These are phyloP conservation scores for Rhynchospora breviuscula DNA, from an alignment of 176 grass and related monocot species.

Conservation along the genomic window DNA sequence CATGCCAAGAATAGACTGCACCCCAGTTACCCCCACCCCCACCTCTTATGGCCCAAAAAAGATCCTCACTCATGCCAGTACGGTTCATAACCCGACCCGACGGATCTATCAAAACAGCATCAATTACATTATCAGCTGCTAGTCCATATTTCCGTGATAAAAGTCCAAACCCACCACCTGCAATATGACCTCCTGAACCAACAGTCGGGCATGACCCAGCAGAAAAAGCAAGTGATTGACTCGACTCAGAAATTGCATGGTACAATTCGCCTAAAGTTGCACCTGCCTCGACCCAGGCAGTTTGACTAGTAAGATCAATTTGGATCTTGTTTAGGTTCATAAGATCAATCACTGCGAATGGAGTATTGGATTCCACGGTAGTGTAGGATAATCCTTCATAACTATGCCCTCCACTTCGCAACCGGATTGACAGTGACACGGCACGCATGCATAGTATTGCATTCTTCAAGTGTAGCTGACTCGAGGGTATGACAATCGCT, in stretches of 20 bases:
- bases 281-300: constrained; percentile 58
- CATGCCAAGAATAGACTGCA: constrained; percentile 46
- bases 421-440: constrained; percentile 26
- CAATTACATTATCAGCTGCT: constrained; percentile 57
- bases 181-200: constrained; percentile 56
- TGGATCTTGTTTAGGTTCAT: constrained; percentile 38
- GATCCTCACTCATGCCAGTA: constrained; percentile 47
- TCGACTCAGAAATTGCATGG: constrained; percentile 32
- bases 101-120: constrained; percentile 49
- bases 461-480: constrained; percentile 23
- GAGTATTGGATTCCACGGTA: neutral
- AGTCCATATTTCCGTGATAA: constrained; percentile 67
- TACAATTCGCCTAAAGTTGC: constrained; percentile 75
- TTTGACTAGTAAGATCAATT: constrained; percentile 18
- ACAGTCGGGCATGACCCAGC: constrained; percentile 68
- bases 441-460: constrained; percentile 39
- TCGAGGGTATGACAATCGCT: constrained; percentile 44
- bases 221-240: constrained; percentile 40
- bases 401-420: constrained; percentile 86
- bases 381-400: constrained; percentile 88
- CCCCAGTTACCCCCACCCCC: constrained; percentile 74
- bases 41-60: constrained; percentile 82
- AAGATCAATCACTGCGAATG: constrained; percentile 63
- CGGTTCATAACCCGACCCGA: constrained; percentile 37
- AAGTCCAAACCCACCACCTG: constrained; percentile 70